Percentiles rank a stretch among this genome's conserved stretches.
Conservation (phyloP, 257 asterid species). For the Datura wrightii region DNA sequence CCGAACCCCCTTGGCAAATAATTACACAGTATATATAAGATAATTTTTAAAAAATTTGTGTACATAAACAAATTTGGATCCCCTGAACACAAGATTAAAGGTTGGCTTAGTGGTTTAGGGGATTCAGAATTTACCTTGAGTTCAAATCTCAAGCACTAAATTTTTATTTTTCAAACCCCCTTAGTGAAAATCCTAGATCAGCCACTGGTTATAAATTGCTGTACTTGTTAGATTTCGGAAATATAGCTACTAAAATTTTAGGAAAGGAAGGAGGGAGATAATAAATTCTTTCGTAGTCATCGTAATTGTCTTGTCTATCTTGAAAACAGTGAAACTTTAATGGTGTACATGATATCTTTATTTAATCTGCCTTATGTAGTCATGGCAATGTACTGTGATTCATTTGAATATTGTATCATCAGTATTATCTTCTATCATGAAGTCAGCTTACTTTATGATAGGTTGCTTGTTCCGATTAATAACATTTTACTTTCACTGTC, state of each 20-base stretch:
- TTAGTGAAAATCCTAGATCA: too few relatives aligned
- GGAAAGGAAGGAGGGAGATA: not conserved
- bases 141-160: too few relatives aligned
- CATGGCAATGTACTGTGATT: not conserved
- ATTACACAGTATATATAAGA: too few relatives aligned
- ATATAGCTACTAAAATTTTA: not conserved
- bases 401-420: not conserved
- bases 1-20: too few relatives aligned
- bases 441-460: not conserved
- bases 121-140: too few relatives aligned
- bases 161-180: too few relatives aligned
- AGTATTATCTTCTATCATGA: not conserved
- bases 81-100: too few relatives aligned
- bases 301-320: not conserved
- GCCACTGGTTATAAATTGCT: not conserved
- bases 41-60: too few relatives aligned
- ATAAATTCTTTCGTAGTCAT: not conserved
- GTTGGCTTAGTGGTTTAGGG: too few relatives aligned
- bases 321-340: not conserved
- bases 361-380: not conserved
- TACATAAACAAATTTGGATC: too few relatives aligned
- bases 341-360: conserved; percentile 25
- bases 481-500: not conserved
- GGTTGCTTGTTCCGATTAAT: not conserved
- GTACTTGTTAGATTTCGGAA: not conserved